Evolutionary conservation across 2,329 filamentous ascomycete genomes (phyloP).

Genomic region (Pseudogymnoascus sp.): DNA sequence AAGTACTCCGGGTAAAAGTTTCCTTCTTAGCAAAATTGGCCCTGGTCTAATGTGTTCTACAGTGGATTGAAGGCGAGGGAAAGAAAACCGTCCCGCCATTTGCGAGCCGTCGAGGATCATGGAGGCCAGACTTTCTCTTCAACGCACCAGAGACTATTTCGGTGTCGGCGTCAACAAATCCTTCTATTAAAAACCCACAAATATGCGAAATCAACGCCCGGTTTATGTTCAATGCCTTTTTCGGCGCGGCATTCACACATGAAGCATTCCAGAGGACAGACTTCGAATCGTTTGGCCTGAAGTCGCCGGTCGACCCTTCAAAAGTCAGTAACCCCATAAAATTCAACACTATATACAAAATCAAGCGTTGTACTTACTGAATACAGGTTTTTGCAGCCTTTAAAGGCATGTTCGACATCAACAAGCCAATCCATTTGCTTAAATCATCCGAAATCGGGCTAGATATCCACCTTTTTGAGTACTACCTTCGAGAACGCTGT

Average conservation of each 20-base stretch:
- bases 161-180: neutral
- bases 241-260: slow-evolving; percentile 6
- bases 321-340: neutral
- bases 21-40: no score
- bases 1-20: no score
- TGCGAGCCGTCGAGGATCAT: neutral
- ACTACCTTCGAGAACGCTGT: neutral
- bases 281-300: neutral
- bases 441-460: slow-evolving; percentile 7
- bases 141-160: neutral
- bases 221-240: slow-evolving; percentile 11
- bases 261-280: slow-evolving; percentile 8
- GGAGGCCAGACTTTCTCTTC: slow-evolving; percentile 11
- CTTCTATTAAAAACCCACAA: neutral
- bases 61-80: slow-evolving; percentile 8
- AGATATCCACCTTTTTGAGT: slow-evolving; percentile 10
- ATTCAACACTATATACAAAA: neutral
- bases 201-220: slow-evolving; percentile 12
- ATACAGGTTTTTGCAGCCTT: slow-evolving; percentile 4
- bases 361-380: neutral
- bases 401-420: neutral
- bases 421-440: slow-evolving; percentile 9
- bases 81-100: neutral
- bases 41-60: no score
- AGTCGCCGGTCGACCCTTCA: slow-evolving; percentile 7